Evolutionary conservation across 257 asterid species (phyloP).

Genomic region (Jacaranda mimosifolia): DNA sequence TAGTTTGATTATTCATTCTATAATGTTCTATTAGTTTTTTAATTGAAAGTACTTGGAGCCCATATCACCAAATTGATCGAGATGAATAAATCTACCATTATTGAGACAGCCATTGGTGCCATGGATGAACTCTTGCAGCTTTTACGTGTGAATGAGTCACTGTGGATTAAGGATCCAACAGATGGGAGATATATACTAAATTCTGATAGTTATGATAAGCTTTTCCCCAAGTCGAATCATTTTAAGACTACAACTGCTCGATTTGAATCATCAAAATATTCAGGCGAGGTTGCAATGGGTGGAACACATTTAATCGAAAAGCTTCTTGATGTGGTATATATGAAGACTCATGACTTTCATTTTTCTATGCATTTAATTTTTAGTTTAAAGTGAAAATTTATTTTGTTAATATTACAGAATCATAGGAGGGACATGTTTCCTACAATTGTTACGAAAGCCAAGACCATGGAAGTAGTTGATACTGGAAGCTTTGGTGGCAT

Average conservation of each 20-base stretch:
- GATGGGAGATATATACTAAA: constrained; percentile 57
- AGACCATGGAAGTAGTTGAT: constrained; percentile 56
- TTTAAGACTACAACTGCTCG: constrained; percentile 51
- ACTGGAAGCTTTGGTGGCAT: constrained; percentile 56
- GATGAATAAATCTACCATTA: constrained; percentile 44
- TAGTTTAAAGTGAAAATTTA: not conserved
- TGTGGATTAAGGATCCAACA: constrained; percentile 56
- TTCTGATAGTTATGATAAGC: constrained; percentile 60
- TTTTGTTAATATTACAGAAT: constrained; percentile 45
- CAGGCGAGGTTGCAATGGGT: constrained; percentile 63
- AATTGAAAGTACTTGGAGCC: too few relatives aligned
- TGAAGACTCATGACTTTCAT: not conserved
- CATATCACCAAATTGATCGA: constrained; percentile 17
- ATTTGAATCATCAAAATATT: constrained; percentile 74
- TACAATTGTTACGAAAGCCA: constrained; percentile 59
- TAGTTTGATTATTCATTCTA: too few relatives aligned
- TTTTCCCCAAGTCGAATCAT: constrained; percentile 50
- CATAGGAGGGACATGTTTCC: constrained; percentile 75
- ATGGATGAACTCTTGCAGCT: constrained; percentile 67
- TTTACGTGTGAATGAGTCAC: constrained; percentile 58
- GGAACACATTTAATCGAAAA: constrained; percentile 58
- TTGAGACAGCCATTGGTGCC: constrained; percentile 53
- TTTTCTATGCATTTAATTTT: not conserved
- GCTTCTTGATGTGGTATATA: constrained; percentile 63
- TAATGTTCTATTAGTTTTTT: too few relatives aligned